Conservation (phyloP, 2,329 filamentous ascomycete species). For the Cryphonectria nitschkei region DNA sequence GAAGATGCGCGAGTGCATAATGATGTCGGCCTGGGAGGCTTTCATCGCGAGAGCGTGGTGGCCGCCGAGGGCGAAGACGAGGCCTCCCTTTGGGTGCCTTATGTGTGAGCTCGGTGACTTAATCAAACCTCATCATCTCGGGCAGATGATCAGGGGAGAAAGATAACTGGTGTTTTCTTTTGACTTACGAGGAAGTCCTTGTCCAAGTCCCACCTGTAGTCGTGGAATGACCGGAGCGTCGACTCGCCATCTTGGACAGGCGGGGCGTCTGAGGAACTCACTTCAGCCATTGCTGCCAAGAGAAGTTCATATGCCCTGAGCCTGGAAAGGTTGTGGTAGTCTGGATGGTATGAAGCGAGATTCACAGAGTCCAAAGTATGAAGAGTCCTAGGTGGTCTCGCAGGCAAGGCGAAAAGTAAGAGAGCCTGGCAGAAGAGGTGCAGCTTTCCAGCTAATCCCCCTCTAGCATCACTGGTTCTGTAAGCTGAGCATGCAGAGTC, state of each 20-base stretch:
- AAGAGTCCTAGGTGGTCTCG: not conserved
- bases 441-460: not conserved
- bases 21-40: conserved; percentile 29
- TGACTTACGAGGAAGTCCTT: conserved; percentile 29
- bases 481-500: not conserved
- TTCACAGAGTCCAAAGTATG: not conserved
- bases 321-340: not conserved
- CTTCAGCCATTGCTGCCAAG: conserved; percentile 16
- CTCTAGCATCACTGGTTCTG: not conserved
- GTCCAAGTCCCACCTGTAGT: conserved; percentile 28
- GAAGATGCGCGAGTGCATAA: conserved; percentile 47
- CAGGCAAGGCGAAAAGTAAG: not conserved
- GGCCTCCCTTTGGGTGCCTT: conserved; percentile 21
- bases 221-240: conserved; percentile 24
- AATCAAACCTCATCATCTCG: not conserved
- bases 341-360: not conserved
- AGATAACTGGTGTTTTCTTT: not conserved
- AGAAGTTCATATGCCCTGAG: not conserved
- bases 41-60: conserved; percentile 25
- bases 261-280: not conserved
- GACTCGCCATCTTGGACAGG: conserved; percentile 6
- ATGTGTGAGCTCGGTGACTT: not conserved
- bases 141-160: not conserved
- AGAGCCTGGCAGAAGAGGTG: not conserved
- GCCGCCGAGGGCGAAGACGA: conserved; percentile 28